Conservation (phyloP, 371 early-diverging fungal genomes). For the Mortierella sp. region DNA sequence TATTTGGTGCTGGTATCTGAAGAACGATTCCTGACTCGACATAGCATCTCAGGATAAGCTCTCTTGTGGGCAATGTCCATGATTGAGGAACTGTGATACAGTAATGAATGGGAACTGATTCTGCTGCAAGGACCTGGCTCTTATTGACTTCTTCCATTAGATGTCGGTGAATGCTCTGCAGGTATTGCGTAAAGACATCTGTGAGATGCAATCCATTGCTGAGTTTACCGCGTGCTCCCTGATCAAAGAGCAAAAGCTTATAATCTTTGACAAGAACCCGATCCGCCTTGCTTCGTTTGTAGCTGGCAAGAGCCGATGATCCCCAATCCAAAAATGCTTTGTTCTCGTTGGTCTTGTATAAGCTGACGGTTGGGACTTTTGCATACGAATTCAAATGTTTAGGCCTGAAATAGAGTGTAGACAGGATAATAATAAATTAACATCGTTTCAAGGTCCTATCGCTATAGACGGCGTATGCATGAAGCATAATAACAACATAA, state of each 20-base stretch:
- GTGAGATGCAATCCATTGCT: conserved; percentile 41
- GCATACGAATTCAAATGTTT: conserved; percentile 52
- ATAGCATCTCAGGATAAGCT: conserved; percentile 48
- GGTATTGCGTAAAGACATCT: conserved; percentile 44
- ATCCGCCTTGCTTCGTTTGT: conserved; percentile 40
- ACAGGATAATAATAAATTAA: conserved; percentile 41
- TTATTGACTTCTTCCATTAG: conserved; percentile 52
- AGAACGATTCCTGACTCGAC: conserved; percentile 43
- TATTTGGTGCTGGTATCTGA: conserved; percentile 44
- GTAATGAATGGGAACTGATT: conserved; percentile 46
- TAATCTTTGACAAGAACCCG: conserved; percentile 37
- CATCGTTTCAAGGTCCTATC: not conserved
- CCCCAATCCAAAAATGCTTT: conserved; percentile 46
- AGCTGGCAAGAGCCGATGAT: conserved; percentile 35
- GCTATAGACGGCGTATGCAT: not conserved
- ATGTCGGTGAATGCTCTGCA: conserved; percentile 38
- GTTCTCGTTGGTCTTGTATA: conserved; percentile 42
- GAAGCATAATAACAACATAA: too few species aligned
- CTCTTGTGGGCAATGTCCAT: conserved; percentile 51
- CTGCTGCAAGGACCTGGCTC: conserved; percentile 44
- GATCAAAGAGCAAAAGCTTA: conserved; percentile 49
- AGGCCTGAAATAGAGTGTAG: conserved; percentile 54
- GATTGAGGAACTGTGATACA: conserved; percentile 51
- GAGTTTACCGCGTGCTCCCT: conserved; percentile 38
- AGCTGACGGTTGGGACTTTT: conserved; percentile 48